A percentile compares a stretch with the other conserved stretches of the same genome.
phyloP scores from a whole-genome alignment of 2,329 filamentous ascomycete species.

The Stemphylium lycopersici region DNA sequence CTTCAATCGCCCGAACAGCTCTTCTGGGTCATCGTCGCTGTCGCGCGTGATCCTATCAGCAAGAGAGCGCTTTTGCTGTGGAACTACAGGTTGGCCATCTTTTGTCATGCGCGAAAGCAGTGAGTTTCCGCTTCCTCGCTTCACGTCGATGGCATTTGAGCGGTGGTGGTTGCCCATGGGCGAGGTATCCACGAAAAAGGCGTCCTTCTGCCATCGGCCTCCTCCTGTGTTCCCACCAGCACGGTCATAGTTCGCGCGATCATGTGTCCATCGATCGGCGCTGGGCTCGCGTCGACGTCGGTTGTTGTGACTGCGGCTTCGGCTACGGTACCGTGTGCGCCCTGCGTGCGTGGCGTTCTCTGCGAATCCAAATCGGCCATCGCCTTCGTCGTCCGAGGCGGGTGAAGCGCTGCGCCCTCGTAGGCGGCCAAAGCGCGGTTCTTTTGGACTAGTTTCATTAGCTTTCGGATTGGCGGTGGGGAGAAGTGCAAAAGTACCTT shows the following conservation, averaged over 20 bases:
- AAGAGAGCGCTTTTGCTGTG: conserved; percentile 32
- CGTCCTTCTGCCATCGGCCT: conserved; percentile 37
- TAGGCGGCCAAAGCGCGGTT: conserved; percentile 55
- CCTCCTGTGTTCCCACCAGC: conserved; percentile 18
- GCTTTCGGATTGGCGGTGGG: neutral
- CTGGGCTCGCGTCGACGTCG: conserved; percentile 33
- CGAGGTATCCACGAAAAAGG: conserved; percentile 43
- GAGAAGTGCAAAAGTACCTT: conserved; percentile 21
- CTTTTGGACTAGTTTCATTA: conserved; percentile 27
- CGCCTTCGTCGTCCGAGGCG: conserved; percentile 51
- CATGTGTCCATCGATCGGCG: conserved; percentile 38
- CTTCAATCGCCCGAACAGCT: conserved; percentile 40
- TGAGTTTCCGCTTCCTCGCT: conserved; percentile 25
- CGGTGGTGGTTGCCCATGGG: conserved; percentile 53
- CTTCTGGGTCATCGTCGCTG: conserved; percentile 24
- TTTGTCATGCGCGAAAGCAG: conserved; percentile 45
- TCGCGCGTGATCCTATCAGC: conserved; percentile 43
- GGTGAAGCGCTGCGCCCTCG: conserved; percentile 68
- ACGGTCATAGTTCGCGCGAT: conserved; percentile 36
- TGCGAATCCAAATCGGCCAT: conserved; percentile 57
- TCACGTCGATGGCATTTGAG: conserved; percentile 50
- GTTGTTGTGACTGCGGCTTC: conserved; percentile 38
- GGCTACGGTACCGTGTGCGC: conserved; percentile 52
- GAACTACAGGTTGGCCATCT: conserved; percentile 35
- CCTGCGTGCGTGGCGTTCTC: conserved; percentile 55